Conservation (phyloP, 1,139 yeast species). For the Candida sp. region DNA sequence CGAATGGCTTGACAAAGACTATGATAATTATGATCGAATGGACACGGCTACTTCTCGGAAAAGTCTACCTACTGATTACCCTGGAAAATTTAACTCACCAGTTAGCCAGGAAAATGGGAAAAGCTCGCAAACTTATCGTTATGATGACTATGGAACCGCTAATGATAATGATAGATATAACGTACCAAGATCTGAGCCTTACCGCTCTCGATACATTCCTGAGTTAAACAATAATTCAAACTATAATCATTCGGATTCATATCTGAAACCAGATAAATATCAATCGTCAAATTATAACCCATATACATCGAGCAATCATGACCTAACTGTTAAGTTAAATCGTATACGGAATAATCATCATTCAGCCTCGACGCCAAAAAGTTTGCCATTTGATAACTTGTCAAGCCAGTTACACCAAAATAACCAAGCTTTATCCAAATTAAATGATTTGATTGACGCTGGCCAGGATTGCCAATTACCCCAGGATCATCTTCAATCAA, state of each 20-base stretch:
- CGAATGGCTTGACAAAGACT: slow-evolving; percentile 16
- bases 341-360: slow-evolving; percentile 4
- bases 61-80: slow-evolving; percentile 16
- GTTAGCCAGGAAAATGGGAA: no score
- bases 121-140: not conserved
- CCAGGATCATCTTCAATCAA: slow-evolving; percentile 5
- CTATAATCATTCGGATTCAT: not conserved
- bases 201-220: not conserved
- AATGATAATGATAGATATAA: not conserved
- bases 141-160: slow-evolving; percentile 2
- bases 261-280: not conserved
- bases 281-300: slow-evolving; percentile 7
- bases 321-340: slow-evolving; percentile 2
- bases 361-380: slow-evolving; percentile 6
- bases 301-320: slow-evolving; percentile 9
- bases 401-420: slow-evolving; percentile 15
- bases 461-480: slow-evolving; percentile 11
- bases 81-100: slow-evolving; percentile 15
- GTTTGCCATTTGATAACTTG: slow-evolving; percentile 10
- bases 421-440: slow-evolving; percentile 17
- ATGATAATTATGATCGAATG: slow-evolving; percentile 11
- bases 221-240: not conserved
- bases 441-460: slow-evolving; percentile 19
- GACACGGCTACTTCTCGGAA: slow-evolving; percentile 7
- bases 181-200: not conserved